Base-by-base conservation (phyloP, 768 basidiomycete genomes). In the Harrya chromipes region DNA sequence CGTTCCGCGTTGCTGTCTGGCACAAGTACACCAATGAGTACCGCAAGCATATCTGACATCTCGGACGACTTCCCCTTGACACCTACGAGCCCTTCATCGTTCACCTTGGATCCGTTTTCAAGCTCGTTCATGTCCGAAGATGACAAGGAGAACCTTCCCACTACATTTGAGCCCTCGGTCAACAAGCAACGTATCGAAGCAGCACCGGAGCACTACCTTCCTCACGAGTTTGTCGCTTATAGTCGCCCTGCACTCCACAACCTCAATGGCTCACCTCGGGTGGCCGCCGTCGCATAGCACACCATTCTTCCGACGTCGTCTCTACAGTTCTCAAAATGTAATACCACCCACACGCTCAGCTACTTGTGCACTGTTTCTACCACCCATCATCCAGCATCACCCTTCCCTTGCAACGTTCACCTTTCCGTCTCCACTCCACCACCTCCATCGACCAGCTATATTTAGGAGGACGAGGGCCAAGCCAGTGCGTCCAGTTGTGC, bases 41-140 rank as follows among this genome's bases (percentile, higher is more conserved):
- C 85, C 16, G 87, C 87, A 9, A 79, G 82, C 26, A 74, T 80
- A 34, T 90, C 89, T 17, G 88, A 90, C 63, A 60, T 77, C 53
- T 89, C 87, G 35, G 89, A 90, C 57, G 89, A 92, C 61, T 87
- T 90, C 79, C 90, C 90, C 11, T 72, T 82, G 57, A 92, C 90
- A 12, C 90, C 90, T 5, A 81, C 84, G 41, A 90, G 85, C 36
- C 87, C 88, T 58, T 72, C 70, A 12, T 69, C 70, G 59, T 62
- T 74, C 53, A 68, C 66, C 27, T 62, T 69, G 8, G 70, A 70
- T 49, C 62, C 65, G 12, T 77, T 82, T 61, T 83, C 82, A 49
- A 82, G 85, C 58, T 74, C 79, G 3, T 79, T 80, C 63, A 70
- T 78, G 67, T 76, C 65, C 62, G 83, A 84, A 45, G 82, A 83